Evolutionary conservation across 2,329 filamentous ascomycete species (phyloP).

Genomic region (Xylariaceae sp.): DNA sequence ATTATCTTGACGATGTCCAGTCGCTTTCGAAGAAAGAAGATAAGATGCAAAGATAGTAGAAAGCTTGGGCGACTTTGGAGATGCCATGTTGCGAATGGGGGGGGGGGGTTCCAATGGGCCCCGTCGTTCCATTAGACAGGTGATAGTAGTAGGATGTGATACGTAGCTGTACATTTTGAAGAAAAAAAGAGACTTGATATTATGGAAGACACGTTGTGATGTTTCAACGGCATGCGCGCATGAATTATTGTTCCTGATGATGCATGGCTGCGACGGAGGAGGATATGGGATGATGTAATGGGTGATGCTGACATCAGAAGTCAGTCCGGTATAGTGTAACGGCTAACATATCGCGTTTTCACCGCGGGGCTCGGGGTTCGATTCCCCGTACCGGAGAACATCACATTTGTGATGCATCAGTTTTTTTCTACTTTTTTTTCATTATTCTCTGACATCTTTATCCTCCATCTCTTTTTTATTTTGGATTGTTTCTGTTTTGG

Average conservation of each 20-base stretch:
- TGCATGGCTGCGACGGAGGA: too few species aligned
- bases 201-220: neutral
- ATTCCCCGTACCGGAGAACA: slow-evolving; percentile 1
- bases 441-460: too few species aligned
- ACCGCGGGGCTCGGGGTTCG: slow-evolving; percentile 2
- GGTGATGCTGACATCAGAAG: neutral
- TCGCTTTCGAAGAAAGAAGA: neutral
- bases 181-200: neutral
- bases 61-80: neutral
- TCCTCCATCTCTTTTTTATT: neutral
- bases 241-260: too few species aligned
- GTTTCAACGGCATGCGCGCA: too few species aligned
- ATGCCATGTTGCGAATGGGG: neutral
- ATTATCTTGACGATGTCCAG: neutral
- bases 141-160: neutral
- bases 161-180: neutral
- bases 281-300: neutral
- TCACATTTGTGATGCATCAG: neutral
- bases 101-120: neutral
- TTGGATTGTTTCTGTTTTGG: neutral
- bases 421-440: too few species aligned
- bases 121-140: neutral
- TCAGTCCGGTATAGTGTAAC: neutral
- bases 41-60: neutral
- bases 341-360: slow-evolving; percentile 3